These are phyloP conservation scores for Phaffomyces thermotolerans DNA, from an alignment of 805 yeast genomes.

Conservation along the genomic window DNA sequence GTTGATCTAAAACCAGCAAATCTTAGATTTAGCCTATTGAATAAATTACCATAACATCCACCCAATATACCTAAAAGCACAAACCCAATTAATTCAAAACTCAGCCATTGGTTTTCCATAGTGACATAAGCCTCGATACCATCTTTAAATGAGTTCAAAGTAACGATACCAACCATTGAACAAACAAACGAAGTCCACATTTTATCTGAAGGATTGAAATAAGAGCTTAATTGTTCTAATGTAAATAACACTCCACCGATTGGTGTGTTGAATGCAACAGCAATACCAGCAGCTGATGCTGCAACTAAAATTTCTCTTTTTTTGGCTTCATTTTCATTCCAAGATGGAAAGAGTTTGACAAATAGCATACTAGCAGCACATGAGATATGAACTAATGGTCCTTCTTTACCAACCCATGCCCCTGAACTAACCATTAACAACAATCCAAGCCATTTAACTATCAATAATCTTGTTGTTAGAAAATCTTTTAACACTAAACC, in stretches of 20 bases:
- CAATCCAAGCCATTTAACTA: constrained; percentile 51
- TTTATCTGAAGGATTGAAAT: constrained; percentile 51
- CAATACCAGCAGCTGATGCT: constrained; percentile 76
- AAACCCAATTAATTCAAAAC: constrained; percentile 66
- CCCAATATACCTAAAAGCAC: constrained; percentile 63
- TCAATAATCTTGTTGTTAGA: constrained; percentile 43
- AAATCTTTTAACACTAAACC: constrained; percentile 54
- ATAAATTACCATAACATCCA: constrained; percentile 54
- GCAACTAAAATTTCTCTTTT: constrained; percentile 64
- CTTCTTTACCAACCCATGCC: constrained; percentile 79
- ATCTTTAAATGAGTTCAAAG: constrained; percentile 42
- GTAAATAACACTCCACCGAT: constrained; percentile 83
- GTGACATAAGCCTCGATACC: constrained; percentile 52
- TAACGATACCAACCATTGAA: constrained; percentile 64
- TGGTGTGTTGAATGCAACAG: constrained; percentile 82
- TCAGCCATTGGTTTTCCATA: constrained; percentile 70
- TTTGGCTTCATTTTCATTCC: constrained; percentile 44
- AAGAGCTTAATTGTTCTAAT: constrained; percentile 59
- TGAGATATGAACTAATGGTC: constrained; percentile 77
- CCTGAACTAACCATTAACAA: constrained; percentile 68
- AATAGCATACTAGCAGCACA: constrained; percentile 46
- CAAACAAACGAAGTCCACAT: constrained; percentile 84
- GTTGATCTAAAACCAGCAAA: constrained; percentile 32
- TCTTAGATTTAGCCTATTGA: constrained; percentile 40
- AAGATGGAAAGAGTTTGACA: constrained; percentile 26